These are phyloP conservation scores for Chlorencoelia australis DNA, from an alignment of 2,329 filamentous ascomycete genomes.

Conservation along the genomic window DNA sequence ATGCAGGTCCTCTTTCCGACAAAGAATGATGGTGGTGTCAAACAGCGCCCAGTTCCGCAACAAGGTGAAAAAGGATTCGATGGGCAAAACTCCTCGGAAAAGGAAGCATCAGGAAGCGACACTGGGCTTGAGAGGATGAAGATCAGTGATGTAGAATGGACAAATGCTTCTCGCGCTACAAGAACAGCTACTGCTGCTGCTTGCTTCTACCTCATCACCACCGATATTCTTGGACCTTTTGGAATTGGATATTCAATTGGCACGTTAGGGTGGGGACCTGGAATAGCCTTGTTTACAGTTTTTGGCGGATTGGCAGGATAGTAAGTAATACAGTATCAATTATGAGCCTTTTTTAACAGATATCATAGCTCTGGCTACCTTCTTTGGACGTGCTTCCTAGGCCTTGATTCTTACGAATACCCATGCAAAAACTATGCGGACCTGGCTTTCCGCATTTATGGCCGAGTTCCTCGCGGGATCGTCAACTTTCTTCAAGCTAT, in stretches of 20 bases:
- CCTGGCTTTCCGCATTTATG: conserved; percentile 16
- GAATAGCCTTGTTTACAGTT: conserved; percentile 16
- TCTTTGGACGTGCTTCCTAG: conserved; percentile 14
- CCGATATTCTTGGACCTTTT: conserved; percentile 19
- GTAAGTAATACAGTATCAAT: no score
- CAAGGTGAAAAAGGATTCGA: no score
- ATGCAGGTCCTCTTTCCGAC: conserved; percentile 7
- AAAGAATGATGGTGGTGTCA: conserved; percentile 5
- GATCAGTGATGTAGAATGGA: conserved; percentile 15
- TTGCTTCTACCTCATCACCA: conserved; percentile 20
- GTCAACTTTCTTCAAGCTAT: conserved; percentile 15
- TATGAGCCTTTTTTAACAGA: no score
- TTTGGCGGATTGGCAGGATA: conserved; percentile 16
- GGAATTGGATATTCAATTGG: conserved; percentile 14
- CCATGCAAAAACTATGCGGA: conserved; percentile 17
- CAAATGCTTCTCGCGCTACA: conserved; percentile 15
- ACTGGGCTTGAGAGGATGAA: conserved; percentile 7
- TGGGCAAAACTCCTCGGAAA: no score
- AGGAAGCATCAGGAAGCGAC: neutral
- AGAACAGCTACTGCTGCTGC: conserved; percentile 16
- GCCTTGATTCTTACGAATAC: conserved; percentile 15
- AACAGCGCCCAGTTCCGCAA: neutral
- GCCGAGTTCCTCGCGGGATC: conserved; percentile 12
- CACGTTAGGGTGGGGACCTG: conserved; percentile 15
- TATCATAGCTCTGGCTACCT: conserved; percentile 19